Conservation (phyloP, 2,329 filamentous ascomycete species). For the Lasiodiplodia sp. region DNA sequence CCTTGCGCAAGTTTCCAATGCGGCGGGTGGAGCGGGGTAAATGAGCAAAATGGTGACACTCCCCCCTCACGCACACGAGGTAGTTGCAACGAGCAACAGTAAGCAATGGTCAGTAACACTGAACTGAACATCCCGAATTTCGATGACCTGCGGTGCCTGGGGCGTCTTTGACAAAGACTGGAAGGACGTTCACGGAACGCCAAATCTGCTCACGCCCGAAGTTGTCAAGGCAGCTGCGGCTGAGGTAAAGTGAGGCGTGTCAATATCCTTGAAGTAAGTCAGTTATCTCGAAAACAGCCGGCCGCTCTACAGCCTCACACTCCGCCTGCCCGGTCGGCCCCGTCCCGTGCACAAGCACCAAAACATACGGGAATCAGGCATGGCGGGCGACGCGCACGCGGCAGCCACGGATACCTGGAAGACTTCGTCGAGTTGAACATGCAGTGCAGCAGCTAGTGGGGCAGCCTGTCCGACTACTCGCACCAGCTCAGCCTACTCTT, state of each 20-base stretch:
- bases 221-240: constrained; percentile 52
- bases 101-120: neutral
- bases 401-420: constrained; percentile 31
- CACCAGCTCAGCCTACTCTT: neutral
- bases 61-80: too few species aligned
- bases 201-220: constrained; percentile 61
- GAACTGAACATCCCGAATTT: constrained; percentile 38
- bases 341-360: constrained; percentile 46
- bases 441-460: constrained; percentile 64
- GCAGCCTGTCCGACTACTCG: constrained; percentile 38
- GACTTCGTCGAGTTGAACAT: constrained; percentile 61
- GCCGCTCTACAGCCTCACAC: constrained; percentile 32
- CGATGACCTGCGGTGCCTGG: constrained; percentile 28
- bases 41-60: too few species aligned
- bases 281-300: constrained; percentile 29
- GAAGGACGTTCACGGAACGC: constrained; percentile 44
- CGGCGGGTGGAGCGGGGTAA: too few species aligned
- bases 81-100: too few species aligned
- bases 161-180: constrained; percentile 31
- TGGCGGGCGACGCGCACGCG: constrained; percentile 31
- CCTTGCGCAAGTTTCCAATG: too few species aligned
- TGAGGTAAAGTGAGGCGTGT: constrained; percentile 58
- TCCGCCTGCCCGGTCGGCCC: constrained; percentile 44
- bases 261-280: constrained; percentile 61
- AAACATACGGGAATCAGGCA: constrained; percentile 26